Percentiles rank a stretch among this genome's conserved stretches.
Evolutionary conservation across 768 basidiomycete species (phyloP).

Genomic region (Thelephora ganbajun): DNA sequence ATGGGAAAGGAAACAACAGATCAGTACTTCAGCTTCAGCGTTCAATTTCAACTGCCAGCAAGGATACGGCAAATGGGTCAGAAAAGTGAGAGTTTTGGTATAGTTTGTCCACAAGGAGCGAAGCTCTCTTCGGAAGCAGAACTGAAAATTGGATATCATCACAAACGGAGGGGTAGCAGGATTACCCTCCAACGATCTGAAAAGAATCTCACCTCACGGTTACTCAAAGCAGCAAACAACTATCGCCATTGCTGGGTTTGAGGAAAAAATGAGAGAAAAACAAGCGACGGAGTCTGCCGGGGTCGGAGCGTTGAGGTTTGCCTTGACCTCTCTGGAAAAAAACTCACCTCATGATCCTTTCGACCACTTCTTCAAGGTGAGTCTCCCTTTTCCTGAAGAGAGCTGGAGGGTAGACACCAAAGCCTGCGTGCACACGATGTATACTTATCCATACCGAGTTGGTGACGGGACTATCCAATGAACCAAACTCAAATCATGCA

Average conservation of each 20-base stretch:
- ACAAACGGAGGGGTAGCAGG: not conserved
- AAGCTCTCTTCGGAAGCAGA: constrained; percentile 1
- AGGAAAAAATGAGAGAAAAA: not conserved
- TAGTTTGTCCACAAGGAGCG: not conserved
- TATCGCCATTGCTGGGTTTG: not conserved
- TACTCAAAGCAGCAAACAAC: not conserved
- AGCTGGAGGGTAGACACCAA: no score
- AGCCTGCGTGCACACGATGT: no score
- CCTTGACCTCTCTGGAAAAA: no score
- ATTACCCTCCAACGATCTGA: not conserved
- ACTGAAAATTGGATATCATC: not conserved
- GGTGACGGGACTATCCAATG: not conserved
- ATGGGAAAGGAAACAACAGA: no score
- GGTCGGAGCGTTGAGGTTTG: no score
- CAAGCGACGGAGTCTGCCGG: no score
- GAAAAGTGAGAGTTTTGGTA: not conserved
- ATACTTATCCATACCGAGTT: not conserved
- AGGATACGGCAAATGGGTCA: not conserved
- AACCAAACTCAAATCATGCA: not conserved
- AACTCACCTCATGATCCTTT: no score
- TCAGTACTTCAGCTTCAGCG: no score
- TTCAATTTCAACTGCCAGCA: no score
- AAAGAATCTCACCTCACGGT: no score
- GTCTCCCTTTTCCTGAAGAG: no score
- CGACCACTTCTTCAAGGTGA: no score